Evolutionary conservation across 2,329 filamentous ascomycete genomes (phyloP), one percentile per base, ranked within the genome.

Genomic region (Elsinoe arachidis): DNA sequence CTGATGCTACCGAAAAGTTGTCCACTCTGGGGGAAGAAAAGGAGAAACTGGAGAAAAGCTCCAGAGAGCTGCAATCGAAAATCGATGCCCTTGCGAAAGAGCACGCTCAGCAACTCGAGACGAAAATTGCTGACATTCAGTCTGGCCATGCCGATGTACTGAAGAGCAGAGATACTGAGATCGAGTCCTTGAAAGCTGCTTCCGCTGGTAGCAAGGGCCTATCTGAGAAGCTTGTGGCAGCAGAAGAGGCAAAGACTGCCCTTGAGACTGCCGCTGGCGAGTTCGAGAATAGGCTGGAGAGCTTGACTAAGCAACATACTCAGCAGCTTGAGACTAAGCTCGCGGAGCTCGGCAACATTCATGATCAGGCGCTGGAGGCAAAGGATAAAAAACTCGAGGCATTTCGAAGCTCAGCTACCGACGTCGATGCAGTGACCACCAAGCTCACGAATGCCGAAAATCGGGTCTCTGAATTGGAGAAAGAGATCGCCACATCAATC

Each of bases 181-280:
- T 56, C 19, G 19, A 47, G 12, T 21, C 54, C 11, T 30, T 56
- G n/a, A 43, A 47, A n/a, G 21, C 39, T 15, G 38, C 43, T 12
- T 21, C 34, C 14, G 15, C 26, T 5, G 38, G 21, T 15, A 26
- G 17, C 14, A 41, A 57, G 19, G 46, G 11, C 7, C 6, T 19
- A 12, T 3, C 17, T 37, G 55, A 39, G 17, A 30, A 57, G 35
- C 44, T 57, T 3, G 14, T 4, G 7, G 21, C 43, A 10, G 21
- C 34, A 5, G 34, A 57, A 23, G 3, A 57, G 33, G 34, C 35
- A 17, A 51, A 57, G 37, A 14, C 37, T 7, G 15, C 17, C 2
- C 41, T 59, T 19, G 35, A 56, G 30, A 17, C 49, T 35, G 46
- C 35, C 21, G 44, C 55, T 30, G 19, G n/a, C 19, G 51, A 54